Evolutionary conservation across 768 basidiomycete genomes (phyloP), one percentile per base, ranked within the genome.

Genomic region (Rhodotorula toruloides): DNA sequence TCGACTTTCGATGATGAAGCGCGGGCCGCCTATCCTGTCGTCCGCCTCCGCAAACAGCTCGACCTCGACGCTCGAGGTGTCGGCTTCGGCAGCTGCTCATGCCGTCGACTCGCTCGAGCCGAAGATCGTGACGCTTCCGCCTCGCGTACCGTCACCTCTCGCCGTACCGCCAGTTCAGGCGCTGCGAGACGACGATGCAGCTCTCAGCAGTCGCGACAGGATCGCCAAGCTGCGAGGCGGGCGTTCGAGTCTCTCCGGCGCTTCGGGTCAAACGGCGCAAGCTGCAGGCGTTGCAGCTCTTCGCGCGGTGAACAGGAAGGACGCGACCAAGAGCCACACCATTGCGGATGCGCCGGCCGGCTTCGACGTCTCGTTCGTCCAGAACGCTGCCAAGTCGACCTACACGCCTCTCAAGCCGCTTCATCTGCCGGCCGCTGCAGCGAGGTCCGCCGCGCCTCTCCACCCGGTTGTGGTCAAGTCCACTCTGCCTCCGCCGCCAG

Each of bases 181-280:
- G 14, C 55, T 63, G 22, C 48, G 39, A 16, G 37, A 57, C 55
- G 62, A 63, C n/a, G 40, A 46, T 44, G 54, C 16, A 22, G 11
- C 31, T 55, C 14, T 53, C 40, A 10, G 49, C 4, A 54, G 60
- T 27, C 60, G 65, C 12, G 55, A 61, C 40, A 60, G 65, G 7
- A 60, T 60, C 59, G 40, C 50, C 10, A 22, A 43, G 6, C 50
- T 67, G 16, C 42, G 52, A 7, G 43, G 43, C 21, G 52, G 50
- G 22, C 54, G 60, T 0, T 42, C 65, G n/a, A 62, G 60, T 44
- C n/a, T 62, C 19, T 61, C 65, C 14, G 56, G 36, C 16, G 43
- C 50, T 19, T 37, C 60, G 16, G 37, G 47, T 1, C 0, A n/a
- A 3, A 14, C 39, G n/a, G 32, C 46, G 27, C 40, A 43, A 42